Base-by-base conservation (phyloP, 768 basidiomycete genomes). In the Auriscalpium microsporum region DNA sequence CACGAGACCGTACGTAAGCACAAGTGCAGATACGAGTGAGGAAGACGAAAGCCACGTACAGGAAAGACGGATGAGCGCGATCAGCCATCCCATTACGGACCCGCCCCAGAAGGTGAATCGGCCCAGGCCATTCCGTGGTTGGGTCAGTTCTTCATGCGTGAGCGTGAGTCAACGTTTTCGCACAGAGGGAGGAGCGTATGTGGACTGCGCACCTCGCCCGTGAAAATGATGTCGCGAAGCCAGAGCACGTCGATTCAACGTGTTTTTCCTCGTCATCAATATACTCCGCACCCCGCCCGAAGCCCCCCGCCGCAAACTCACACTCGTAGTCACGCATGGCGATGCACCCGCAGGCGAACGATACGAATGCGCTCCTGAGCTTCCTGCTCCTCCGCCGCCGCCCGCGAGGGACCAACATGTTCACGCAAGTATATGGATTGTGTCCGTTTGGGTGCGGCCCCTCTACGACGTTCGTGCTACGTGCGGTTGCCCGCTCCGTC, bases 181-280 rank as follows among this genome's bases (percentile, higher is more conserved):
- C 10, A 51, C 21, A 21, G 21, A 21, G 21, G 33, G 34, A 17
- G 42, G 23, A 1, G 16, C 28, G 46, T 4, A 14, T 17, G 17
- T n/a, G n/a, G n/a, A n/a, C 14, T 19, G 36, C 71, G 57, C 55
- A 83, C 82, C 68, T 78, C 75, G 52, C 85, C 86, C 11, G 78
- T 78, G 58, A 87, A 66, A 34, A 86, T 71, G 47, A 83, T 78
- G 60, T 88, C 86, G 53, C 68, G 68, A 5, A 86, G 1, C 86
- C 84, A 35, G 71, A 65, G 53, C 87, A 87, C 19, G 55, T 53
- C 57, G 56, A 54, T 10, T 63, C 62, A 19, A 58, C 13, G 28
- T 56, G 17, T 62, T 55, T 55, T 54, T 47, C 63, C 0, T 71
- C 68, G 2, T 66, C 65, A 1, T 59, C 67, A 23, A 60, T 69